phyloP scores from a whole-genome alignment of 1,284 basidiomycete species.

The Wallemia hederae region DNA sequence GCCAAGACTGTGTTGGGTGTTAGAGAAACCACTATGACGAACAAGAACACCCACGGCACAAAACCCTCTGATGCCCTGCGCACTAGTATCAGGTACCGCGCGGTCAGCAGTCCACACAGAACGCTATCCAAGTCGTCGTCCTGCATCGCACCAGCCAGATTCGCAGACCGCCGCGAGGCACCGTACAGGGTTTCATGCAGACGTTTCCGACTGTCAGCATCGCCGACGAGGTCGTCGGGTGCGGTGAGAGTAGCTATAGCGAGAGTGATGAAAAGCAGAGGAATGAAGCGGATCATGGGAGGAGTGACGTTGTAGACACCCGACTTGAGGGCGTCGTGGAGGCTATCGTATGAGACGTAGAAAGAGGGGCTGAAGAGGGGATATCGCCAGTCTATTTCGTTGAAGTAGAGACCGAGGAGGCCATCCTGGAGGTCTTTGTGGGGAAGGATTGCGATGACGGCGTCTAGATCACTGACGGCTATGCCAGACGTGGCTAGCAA shows the following conservation, averaged over 20 bases:
- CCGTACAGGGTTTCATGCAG: slow-evolving; percentile 19
- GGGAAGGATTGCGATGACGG: slow-evolving; percentile 15
- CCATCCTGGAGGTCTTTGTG: slow-evolving; percentile 16
- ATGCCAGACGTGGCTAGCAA: slow-evolving; percentile 17
- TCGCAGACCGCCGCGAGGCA: slow-evolving; percentile 10
- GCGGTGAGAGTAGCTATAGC: slow-evolving; percentile 19
- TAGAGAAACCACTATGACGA: slow-evolving; percentile 15
- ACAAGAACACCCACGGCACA: slow-evolving; percentile 1
- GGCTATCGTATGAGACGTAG: not conserved
- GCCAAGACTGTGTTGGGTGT: slow-evolving; percentile 19
- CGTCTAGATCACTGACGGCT: slow-evolving; percentile 6
- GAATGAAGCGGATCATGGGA: slow-evolving; percentile 17
- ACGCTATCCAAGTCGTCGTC: slow-evolving; percentile 19
- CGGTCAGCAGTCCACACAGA: slow-evolving; percentile 18
- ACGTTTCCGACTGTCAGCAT: slow-evolving; percentile 14
- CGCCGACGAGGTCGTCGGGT: slow-evolving; percentile 14
- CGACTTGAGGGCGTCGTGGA: not conserved
- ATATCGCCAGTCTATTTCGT: slow-evolving; percentile 8
- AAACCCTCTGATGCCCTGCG: no score
- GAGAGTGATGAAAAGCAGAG: slow-evolving; percentile 19
- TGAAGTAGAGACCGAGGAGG: slow-evolving; percentile 15
- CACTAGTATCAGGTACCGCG: slow-evolving; percentile 16
- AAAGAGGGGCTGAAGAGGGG: not conserved
- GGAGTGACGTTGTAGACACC: slow-evolving; percentile 6
- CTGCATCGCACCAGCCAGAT: slow-evolving; percentile 19